Conservation (phyloP, 2,329 filamentous ascomycete species). For the Xylariomycetidae sp. region DNA sequence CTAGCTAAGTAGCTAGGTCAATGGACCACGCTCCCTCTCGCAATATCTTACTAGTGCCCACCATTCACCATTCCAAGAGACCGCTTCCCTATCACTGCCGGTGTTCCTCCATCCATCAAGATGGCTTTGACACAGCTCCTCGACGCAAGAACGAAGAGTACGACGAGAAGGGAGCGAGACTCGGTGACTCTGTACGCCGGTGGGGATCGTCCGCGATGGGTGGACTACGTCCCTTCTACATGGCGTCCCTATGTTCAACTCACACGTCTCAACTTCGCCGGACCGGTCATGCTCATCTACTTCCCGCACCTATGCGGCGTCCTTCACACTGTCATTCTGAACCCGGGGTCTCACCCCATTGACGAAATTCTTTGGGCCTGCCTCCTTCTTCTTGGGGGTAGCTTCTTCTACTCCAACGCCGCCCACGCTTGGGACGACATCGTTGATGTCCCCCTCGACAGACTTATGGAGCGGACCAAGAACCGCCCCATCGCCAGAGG, state of each 20-base stretch:
- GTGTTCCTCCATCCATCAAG: too few species aligned
- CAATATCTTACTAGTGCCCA: too few species aligned
- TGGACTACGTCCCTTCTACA: conserved; percentile 11
- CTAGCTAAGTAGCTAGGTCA: too few species aligned
- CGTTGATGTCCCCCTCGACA: conserved; percentile 21
- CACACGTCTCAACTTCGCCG: conserved; percentile 15
- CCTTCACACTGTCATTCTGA: conserved; percentile 6
- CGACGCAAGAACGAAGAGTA: too few species aligned
- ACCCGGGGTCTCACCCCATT: not conserved
- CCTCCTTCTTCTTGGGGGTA: conserved; percentile 5
- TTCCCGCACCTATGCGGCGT: conserved; percentile 19
- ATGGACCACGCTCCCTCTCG: too few species aligned
- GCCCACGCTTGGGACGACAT: conserved; percentile 24
- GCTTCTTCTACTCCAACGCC: conserved; percentile 18
- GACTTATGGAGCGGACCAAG: conserved; percentile 13
- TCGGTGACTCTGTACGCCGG: too few species aligned
- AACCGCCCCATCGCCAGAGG: conserved; percentile 23
- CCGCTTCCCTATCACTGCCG: too few species aligned
- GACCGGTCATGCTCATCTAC: conserved; percentile 17
- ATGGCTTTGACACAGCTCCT: too few species aligned
- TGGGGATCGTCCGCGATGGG: too few species aligned
- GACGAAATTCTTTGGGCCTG: not conserved
- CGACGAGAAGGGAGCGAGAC: too few species aligned
- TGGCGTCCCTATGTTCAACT: conserved; percentile 22
- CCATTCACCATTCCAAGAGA: too few species aligned